Evolutionary conservation across 345 rosid species (phyloP), one percentile per base, ranked within the genome.

Genomic region (Moringa oleifera): DNA sequence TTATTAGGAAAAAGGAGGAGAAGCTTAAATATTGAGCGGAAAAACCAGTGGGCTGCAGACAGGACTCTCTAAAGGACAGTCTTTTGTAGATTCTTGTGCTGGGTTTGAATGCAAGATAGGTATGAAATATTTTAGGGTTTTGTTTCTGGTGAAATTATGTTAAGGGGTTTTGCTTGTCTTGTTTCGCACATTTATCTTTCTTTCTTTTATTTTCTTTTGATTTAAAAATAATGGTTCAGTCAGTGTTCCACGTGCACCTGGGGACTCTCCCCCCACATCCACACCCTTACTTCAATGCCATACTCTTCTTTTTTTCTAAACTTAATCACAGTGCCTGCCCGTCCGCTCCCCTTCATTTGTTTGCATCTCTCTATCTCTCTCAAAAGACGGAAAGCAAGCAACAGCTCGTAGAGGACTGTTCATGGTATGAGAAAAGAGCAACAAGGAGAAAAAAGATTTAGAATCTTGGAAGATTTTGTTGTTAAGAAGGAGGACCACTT

Each of bases 191-290:
- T 33, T 33, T n/a, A n/a, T 33, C 37, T 33, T 33, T 4, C 37
- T 33, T 5, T 33, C 11, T 33, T 33, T 33, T 41, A 41, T 41
- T 41, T 7, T 41, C 12, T 41, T 41, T 7, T 41, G 47, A 41
- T 9, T 7, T 41, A 4, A 41, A 41, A 4, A 41, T 9, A 15
- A 41, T 1, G 47, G 47, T 4, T 41, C 70, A 76, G 83, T 79
- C 88, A 84, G 88, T 70, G 41, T 62, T 69, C 77, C 85, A 83
- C 83, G 88, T 83, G 88, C 85, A 74, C 52, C 75, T 74, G 74
- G 83, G 81, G 71, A 83, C 75, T 75, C 80, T 71, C 71, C 51
- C 76, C 76, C 63, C 58, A 55, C 46, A 59, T 71, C 74, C 63
- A 25, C 68, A 64, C 23, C 55, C 65, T n/a, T 47, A 13, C 72